Percentiles rank a stretch among this genome's conserved stretches.
Evolutionary conservation across 495 filamentous ascomycete genomes (phyloP).

Genomic region (Letharia lupina): DNA sequence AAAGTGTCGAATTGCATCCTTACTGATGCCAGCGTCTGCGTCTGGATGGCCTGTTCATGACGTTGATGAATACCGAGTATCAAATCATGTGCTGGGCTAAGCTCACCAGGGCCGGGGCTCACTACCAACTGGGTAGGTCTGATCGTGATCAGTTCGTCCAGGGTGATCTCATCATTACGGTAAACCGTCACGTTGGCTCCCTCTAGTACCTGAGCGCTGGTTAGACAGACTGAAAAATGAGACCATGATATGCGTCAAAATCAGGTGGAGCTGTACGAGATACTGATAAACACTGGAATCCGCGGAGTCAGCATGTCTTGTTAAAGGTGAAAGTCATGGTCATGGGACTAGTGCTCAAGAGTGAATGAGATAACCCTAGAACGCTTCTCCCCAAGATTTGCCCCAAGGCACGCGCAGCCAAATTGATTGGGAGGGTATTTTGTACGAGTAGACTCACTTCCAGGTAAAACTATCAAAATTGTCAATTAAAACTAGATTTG

Average conservation of each 20-base stretch:
- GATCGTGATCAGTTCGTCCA: constrained; percentile 72
- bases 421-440: background rate
- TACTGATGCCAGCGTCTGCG: constrained; percentile 86
- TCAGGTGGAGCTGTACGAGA: constrained; percentile 32
- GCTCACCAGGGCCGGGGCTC: constrained; percentile 74
- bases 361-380: constrained; percentile 50
- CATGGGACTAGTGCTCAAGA: background rate
- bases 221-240: background rate
- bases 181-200: constrained; percentile 81
- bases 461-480: constrained; percentile 88
- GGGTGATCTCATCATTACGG: constrained; percentile 82
- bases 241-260: background rate
- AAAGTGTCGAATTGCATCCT: constrained; percentile 82
- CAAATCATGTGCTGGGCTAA: background rate
- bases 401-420: background rate
- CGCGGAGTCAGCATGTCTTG: background rate
- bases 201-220: constrained; percentile 53
- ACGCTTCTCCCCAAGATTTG: constrained; percentile 26
- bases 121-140: constrained; percentile 90
- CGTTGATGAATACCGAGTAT: background rate
- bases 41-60: constrained; percentile 50
- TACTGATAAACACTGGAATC: constrained; percentile 96
- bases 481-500: constrained; percentile 91
- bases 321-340: background rate
- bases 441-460: background rate